These are phyloP conservation scores for Lipomyces mesembrius DNA, from an alignment of 805 yeast species.

Conservation along the genomic window DNA sequence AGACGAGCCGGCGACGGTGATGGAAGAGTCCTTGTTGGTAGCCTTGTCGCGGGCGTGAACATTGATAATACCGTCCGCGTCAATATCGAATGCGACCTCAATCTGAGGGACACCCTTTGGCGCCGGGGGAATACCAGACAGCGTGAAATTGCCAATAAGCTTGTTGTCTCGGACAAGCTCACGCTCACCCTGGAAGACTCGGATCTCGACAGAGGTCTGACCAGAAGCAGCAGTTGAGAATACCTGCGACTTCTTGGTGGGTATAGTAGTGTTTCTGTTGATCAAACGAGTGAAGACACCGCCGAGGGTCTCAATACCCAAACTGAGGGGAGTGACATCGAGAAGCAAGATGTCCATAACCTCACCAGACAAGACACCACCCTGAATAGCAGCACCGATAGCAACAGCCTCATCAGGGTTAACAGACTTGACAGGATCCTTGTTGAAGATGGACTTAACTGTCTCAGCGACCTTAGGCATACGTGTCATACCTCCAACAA, in stretches of 20 bases:
- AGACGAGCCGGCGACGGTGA: constrained; percentile 94
- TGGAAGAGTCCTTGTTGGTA: constrained; percentile 89
- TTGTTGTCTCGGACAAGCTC: constrained; percentile 97
- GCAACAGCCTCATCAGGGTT: constrained; percentile 96
- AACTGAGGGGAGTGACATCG: constrained; percentile 86
- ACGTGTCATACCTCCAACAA: constrained; percentile 91
- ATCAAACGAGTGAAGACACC: constrained; percentile 94
- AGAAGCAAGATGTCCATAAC: constrained; percentile 87
- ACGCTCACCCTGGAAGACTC: constrained; percentile 99
- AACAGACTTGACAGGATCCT: constrained; percentile 85
- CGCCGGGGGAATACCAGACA: constrained; percentile 93
- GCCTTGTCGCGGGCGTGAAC: constrained; percentile 94
- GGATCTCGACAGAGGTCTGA: constrained; percentile 94
- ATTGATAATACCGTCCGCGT: constrained; percentile 96
- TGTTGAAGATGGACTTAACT: constrained; percentile 76
- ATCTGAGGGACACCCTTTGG: constrained; percentile 95
- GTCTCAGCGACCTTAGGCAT: constrained; percentile 86
- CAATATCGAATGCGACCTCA: constrained; percentile 94
- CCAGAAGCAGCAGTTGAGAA: constrained; percentile 97
- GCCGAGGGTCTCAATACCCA: constrained; percentile 97
- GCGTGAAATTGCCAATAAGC: constrained; percentile 94
- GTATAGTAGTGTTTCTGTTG: constrained; percentile 93
- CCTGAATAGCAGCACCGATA: constrained; percentile 97
- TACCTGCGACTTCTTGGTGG: constrained; percentile 94
- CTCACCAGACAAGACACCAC: constrained; percentile 94